phyloP scores from a whole-genome alignment of 176 grass and related monocot genomes.

The Guadua angustifolia region DNA sequence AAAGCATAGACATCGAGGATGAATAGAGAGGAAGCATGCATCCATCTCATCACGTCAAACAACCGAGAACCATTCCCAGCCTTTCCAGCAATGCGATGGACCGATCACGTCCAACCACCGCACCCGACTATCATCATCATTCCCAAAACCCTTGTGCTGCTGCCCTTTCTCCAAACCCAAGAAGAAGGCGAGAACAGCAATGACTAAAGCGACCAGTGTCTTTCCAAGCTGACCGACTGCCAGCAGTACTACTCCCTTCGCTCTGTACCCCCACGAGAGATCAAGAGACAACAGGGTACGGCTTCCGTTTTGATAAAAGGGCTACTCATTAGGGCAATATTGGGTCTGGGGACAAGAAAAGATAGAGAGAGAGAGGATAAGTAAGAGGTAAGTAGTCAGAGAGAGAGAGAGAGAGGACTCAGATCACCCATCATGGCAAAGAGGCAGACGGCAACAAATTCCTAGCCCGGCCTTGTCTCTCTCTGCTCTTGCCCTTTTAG shows the following conservation, averaged over 20 bases:
- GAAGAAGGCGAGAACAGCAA: background rate
- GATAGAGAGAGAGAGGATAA: background rate
- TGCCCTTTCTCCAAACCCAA: constrained; percentile 19
- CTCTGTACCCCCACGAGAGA: constrained; percentile 6
- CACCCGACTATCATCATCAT: constrained; percentile 23
- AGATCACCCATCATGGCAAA: constrained; percentile 13
- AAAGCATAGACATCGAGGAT: background rate
- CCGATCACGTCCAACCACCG: constrained; percentile 12
- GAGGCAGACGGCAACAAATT: background rate
- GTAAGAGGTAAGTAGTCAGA: too few relatives aligned
- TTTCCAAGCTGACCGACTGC: constrained; percentile 27
- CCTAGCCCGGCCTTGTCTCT: background rate
- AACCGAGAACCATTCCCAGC: too few relatives aligned
- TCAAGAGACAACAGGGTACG: constrained; percentile 40
- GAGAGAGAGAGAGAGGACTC: background rate
- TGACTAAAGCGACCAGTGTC: constrained; percentile 17
- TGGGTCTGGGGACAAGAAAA: background rate
- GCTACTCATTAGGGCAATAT: background rate
- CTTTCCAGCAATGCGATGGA: constrained; percentile 20
- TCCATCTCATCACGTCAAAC: background rate
- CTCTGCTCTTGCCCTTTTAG: background rate
- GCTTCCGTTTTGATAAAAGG: constrained; percentile 39
- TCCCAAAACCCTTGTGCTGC: background rate
- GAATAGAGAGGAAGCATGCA: too few relatives aligned
- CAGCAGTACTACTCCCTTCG: background rate